phyloP scores from a whole-genome alignment of 768 basidiomycete species.

The Arthromyces matolae region DNA sequence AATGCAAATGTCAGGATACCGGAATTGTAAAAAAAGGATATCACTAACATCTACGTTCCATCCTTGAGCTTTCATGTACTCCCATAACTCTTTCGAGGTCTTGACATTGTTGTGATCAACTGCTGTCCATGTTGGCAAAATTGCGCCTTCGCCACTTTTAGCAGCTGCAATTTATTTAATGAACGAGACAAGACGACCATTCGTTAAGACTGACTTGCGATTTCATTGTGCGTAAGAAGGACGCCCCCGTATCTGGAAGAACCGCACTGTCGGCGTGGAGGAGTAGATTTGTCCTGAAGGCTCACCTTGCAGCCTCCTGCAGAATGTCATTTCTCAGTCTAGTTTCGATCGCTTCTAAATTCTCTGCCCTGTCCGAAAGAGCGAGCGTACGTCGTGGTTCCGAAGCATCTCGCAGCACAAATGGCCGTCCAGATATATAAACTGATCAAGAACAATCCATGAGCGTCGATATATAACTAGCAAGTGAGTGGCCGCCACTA shows the following conservation, averaged over 20 bases:
- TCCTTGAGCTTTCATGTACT: slow-evolving; percentile 69
- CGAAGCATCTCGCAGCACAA: slow-evolving; percentile 85
- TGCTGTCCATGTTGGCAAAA: slow-evolving; percentile 91
- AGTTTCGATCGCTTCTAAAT: slow-evolving; percentile 88
- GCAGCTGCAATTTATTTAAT: slow-evolving; percentile 31
- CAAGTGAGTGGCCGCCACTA: too few relatives aligned
- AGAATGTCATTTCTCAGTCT: slow-evolving; percentile 90
- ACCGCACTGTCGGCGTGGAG: not conserved
- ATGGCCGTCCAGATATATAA: slow-evolving; percentile 88
- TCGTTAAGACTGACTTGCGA: slow-evolving; percentile 46
- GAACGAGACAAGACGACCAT: not conserved
- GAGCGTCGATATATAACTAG: not conserved
- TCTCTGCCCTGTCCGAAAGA: slow-evolving; percentile 90
- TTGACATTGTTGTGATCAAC: slow-evolving; percentile 71
- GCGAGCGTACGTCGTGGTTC: slow-evolving; percentile 76
- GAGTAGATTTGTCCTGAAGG: not conserved
- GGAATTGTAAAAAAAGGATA: not conserved
- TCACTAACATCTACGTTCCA: slow-evolving; percentile 85
- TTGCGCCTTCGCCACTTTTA: slow-evolving; percentile 70
- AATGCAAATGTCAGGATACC: slow-evolving; percentile 13
- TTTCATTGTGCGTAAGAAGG: slow-evolving; percentile 90
- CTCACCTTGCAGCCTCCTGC: slow-evolving; percentile 70
- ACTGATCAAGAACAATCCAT: slow-evolving; percentile 38
- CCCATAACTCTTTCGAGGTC: slow-evolving; percentile 86
- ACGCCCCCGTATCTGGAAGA: slow-evolving; percentile 76